These are phyloP conservation scores for Solanum megistacrolobum DNA, from an alignment of 257 asterid genomes.

Conservation along the genomic window DNA sequence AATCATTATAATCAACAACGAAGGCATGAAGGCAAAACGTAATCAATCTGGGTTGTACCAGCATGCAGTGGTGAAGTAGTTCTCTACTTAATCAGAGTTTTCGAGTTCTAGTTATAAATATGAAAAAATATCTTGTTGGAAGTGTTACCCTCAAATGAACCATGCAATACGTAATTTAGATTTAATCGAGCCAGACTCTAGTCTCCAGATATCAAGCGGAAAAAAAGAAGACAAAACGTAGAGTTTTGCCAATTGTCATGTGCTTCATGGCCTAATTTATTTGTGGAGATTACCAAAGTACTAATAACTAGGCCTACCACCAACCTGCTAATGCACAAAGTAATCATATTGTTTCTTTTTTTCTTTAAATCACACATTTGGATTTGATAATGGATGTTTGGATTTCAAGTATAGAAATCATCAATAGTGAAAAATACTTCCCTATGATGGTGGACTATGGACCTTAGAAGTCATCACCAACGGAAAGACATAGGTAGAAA, in stretches of 20 bases:
- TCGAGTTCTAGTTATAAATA: no score
- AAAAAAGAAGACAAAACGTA: background rate
- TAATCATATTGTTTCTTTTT: background rate
- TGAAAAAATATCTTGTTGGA: fast-evolving
- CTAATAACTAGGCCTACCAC: background rate
- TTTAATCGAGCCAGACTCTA: fast-evolving
- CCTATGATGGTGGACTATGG: background rate
- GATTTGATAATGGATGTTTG: background rate
- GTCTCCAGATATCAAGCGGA: background rate
- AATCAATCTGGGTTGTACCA: background rate
- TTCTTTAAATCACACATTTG: background rate
- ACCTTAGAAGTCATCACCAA: no score
- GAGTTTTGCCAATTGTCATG: background rate
- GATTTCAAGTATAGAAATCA: background rate
- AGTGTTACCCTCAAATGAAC: fast-evolving
- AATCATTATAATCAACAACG: background rate
- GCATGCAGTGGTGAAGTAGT: background rate
- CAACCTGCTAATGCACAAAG: background rate
- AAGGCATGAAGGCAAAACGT: background rate
- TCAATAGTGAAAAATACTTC: background rate
- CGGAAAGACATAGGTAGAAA: background rate
- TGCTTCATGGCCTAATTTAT: background rate
- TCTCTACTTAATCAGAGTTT: fast-evolving
- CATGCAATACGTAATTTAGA: fast-evolving
- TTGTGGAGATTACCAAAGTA: background rate